Evolutionary conservation across 2,329 filamentous ascomycete species (phyloP).

Genomic region (Fusarium ambrosium): DNA sequence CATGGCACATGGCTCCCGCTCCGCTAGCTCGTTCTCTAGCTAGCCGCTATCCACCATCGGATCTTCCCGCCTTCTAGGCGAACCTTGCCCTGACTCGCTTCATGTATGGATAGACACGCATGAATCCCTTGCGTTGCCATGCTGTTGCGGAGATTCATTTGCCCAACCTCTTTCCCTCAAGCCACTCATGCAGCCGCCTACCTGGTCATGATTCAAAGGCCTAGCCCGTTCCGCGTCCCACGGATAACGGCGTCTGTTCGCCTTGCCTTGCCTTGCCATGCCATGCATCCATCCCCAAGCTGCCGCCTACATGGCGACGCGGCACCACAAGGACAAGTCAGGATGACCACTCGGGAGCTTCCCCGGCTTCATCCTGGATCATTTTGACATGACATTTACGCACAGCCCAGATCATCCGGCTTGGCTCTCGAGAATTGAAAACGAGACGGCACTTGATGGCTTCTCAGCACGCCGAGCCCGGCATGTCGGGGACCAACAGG

Average conservation of each 20-base stretch:
- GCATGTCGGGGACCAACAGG: constrained; percentile 1
- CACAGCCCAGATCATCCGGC: constrained; percentile 6
- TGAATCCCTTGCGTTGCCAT: constrained; percentile 19
- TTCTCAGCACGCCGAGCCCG: constrained; percentile 12
- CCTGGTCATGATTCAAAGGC: constrained; percentile 7
- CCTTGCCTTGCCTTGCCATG: not conserved
- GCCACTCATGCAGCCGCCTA: constrained; percentile 24
- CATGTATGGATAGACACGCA: constrained; percentile 20
- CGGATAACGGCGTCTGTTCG: constrained; percentile 5
- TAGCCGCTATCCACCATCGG: constrained; percentile 15
- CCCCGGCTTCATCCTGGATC: constrained; percentile 12
- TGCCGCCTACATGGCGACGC: constrained; percentile 24
- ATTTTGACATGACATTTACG: constrained; percentile 11
- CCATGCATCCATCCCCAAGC: not conserved
- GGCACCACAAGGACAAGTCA: constrained; percentile 11
- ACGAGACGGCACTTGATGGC: constrained; percentile 2
- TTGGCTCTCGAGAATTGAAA: not conserved
- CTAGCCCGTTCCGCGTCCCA: constrained; percentile 8
- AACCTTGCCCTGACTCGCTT: constrained; percentile 11
- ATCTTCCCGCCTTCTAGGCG: constrained; percentile 14
- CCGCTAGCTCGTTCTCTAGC: not conserved
- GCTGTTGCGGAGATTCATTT: constrained; percentile 1
- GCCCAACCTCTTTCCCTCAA: constrained; percentile 13
- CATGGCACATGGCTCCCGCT: constrained; percentile 13
- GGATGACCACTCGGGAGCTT: constrained; percentile 36